phyloP scores from a whole-genome alignment of 2,329 filamentous ascomycete species.

The Botryotinia convoluta region DNA sequence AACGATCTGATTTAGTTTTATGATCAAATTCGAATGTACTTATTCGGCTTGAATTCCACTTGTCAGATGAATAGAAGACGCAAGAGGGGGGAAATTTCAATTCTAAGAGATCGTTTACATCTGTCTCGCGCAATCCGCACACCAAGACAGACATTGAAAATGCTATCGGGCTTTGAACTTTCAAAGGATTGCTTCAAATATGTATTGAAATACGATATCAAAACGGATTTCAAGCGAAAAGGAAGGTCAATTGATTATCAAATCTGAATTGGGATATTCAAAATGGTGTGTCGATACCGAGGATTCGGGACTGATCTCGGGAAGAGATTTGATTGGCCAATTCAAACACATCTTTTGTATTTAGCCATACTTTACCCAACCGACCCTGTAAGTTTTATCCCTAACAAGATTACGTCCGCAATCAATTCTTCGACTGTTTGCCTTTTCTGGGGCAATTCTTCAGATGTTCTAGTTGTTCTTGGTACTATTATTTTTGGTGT shows the following conservation, averaged over 20 bases:
- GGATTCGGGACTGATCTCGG: neutral
- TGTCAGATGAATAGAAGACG: neutral
- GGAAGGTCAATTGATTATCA: neutral
- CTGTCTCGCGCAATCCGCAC: neutral
- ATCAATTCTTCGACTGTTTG: neutral
- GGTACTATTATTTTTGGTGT: neutral
- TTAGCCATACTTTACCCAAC: conserved; percentile 14
- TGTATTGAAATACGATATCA: neutral
- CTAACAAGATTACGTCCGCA: neutral
- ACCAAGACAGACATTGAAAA: neutral
- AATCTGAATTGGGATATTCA: neutral
- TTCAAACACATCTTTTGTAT: neutral
- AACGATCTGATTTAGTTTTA: neutral
- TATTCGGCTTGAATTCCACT: neutral
- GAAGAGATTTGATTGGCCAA: neutral
- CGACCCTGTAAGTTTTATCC: conserved; percentile 1
- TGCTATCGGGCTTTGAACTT: neutral
- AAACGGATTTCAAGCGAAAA: neutral
- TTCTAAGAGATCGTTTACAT: neutral
- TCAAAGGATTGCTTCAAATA: neutral
- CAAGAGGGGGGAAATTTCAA: neutral
- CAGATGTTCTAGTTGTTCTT: neutral
- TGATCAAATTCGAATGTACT: neutral
- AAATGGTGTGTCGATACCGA: neutral
- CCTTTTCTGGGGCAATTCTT: neutral